Conservation (phyloP, 2,329 filamentous ascomycete genomes). For the Beauveria sp. region DNA sequence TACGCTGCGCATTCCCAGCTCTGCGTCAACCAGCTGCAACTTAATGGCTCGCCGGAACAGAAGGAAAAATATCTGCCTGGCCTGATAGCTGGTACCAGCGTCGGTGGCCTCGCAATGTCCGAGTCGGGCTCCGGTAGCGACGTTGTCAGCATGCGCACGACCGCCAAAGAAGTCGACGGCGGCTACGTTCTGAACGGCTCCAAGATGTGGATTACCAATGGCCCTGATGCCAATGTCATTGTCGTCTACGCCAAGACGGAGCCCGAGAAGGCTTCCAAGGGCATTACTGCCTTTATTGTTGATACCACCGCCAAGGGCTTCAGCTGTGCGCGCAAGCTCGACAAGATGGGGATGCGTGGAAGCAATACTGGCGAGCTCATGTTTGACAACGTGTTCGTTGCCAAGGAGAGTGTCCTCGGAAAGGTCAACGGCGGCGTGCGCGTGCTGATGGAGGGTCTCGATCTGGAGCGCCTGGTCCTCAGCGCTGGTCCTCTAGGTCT, state of each 20-base stretch:
- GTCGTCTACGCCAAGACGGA: slow-evolving; percentile 97
- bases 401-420: slow-evolving; percentile 72
- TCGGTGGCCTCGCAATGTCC: slow-evolving; percentile 91
- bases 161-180: slow-evolving; percentile 70
- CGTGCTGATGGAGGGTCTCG: slow-evolving; percentile 93
- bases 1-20: slow-evolving; percentile 95
- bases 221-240: slow-evolving; percentile 84
- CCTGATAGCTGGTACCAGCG: slow-evolving; percentile 68
- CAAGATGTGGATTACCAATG: slow-evolving; percentile 99
- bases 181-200: slow-evolving; percentile 81
- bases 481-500: slow-evolving; percentile 85
- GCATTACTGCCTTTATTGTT: slow-evolving; percentile 91
- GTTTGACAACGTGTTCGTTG: slow-evolving; percentile 87
- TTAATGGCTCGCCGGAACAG: slow-evolving; percentile 75
- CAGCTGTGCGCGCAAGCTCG: slow-evolving; percentile 79
- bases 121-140: slow-evolving; percentile 87
- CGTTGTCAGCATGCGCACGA: slow-evolving; percentile 91
- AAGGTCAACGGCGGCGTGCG: slow-evolving; percentile 72
- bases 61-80: slow-evolving; percentile 74
- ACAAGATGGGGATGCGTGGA: slow-evolving; percentile 97
- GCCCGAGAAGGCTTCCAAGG: slow-evolving; percentile 72
- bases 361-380: slow-evolving; percentile 92
- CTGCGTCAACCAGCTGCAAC: slow-evolving; percentile 90
- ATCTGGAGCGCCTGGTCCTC: slow-evolving; percentile 87
- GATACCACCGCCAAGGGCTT: slow-evolving; percentile 67